phyloP scores from a whole-genome alignment of 345 rosid species.

The Populus euphratica region DNA sequence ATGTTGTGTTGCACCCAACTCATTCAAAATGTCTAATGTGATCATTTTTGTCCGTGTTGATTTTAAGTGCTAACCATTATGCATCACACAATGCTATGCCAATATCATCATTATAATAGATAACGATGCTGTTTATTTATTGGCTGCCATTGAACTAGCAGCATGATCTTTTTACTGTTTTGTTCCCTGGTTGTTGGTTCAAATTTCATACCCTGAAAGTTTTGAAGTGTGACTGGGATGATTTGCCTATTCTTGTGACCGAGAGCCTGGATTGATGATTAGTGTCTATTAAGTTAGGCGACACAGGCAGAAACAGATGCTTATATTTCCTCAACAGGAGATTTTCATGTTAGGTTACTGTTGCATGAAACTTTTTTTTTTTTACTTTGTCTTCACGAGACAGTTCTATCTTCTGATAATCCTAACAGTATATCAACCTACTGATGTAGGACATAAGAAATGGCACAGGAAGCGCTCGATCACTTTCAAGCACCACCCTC shows the following conservation, averaged over 20 bases:
- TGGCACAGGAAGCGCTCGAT: conserved; percentile 54
- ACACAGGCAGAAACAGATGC: background rate
- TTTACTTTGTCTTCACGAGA: background rate
- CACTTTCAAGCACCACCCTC: conserved; percentile 63
- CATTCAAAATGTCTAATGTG: too few relatives aligned
- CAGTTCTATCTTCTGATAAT: background rate
- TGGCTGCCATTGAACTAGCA: conserved; percentile 7
- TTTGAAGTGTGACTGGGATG: background rate
- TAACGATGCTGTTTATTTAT: background rate
- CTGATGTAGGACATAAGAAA: conserved; percentile 72
- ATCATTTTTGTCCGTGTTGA: background rate
- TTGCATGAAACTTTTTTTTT: background rate
- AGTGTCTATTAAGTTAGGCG: background rate
- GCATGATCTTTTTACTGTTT: background rate
- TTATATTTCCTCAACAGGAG: background rate
- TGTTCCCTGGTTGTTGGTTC: background rate
- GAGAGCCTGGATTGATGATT: background rate
- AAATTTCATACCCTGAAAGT: background rate
- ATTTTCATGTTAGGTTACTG: conserved; percentile 1
- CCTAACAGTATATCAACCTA: conserved; percentile 12
- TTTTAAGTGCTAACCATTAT: background rate
- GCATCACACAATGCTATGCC: background rate
- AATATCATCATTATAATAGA: background rate
- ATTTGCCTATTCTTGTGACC: background rate
- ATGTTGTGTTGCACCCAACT: background rate